phyloP scores from a whole-genome alignment of 805 yeast species.

The Teunomyces tritomae region DNA sequence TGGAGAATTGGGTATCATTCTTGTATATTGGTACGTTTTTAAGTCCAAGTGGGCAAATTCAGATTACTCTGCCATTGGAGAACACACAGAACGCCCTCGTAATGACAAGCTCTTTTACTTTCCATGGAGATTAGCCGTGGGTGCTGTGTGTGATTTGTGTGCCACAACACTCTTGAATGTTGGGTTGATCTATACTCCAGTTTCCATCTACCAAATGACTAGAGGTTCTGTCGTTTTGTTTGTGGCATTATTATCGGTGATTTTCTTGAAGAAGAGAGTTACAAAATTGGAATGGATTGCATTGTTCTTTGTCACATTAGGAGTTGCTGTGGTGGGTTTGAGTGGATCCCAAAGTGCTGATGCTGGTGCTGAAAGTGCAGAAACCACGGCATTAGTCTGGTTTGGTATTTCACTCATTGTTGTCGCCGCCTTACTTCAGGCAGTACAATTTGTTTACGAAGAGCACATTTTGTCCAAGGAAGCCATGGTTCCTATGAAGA shows the following conservation, averaged over 20 bases:
- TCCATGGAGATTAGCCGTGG: constrained; percentile 42
- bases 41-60: constrained; percentile 11
- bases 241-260: constrained; percentile 68
- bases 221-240: constrained; percentile 74
- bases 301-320: constrained; percentile 59
- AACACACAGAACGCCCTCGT: constrained; percentile 7
- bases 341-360: constrained; percentile 50
- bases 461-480: constrained; percentile 59
- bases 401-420: constrained; percentile 60
- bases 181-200: constrained; percentile 74
- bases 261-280: constrained; percentile 56
- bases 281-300: constrained; percentile 67
- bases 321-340: constrained; percentile 70
- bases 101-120: constrained; percentile 9
- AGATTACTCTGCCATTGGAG: constrained; percentile 14
- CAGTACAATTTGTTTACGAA: constrained; percentile 75
- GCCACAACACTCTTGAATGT: constrained; percentile 76
- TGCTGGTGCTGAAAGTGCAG: constrained; percentile 9
- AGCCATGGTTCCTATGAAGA: constrained; percentile 55
- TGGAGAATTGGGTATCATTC: constrained; percentile 59
- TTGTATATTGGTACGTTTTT: constrained; percentile 35
- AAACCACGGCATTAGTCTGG: constrained; percentile 28
- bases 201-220: constrained; percentile 82
- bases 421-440: constrained; percentile 64
- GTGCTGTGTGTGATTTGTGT: constrained; percentile 66